These are phyloP conservation scores for Piromyces finnis DNA, from an alignment of 192 early-diverging fungal genomes.

Conservation along the genomic window DNA sequence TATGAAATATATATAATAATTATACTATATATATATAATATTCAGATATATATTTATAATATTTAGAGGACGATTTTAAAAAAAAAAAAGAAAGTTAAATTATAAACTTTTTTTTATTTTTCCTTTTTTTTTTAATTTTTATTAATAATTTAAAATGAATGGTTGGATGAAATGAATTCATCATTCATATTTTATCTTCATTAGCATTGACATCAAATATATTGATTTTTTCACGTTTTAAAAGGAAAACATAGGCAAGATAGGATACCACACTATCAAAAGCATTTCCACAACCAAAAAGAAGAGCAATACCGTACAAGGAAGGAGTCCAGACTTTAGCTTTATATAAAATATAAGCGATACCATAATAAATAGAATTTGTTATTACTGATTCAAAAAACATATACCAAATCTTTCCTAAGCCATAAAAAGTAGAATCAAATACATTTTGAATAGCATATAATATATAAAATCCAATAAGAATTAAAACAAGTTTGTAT, in stretches of 20 bases:
- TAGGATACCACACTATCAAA: background rate
- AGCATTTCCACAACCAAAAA: background rate
- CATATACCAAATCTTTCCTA: background rate
- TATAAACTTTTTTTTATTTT: too few species aligned
- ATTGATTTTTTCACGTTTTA: background rate
- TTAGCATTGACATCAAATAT: background rate
- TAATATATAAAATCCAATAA: background rate
- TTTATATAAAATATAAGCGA: background rate
- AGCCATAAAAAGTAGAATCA: background rate
- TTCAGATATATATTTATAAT: too few species aligned
- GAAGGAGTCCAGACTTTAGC: background rate
- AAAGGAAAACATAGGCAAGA: background rate
- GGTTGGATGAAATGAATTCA: too few species aligned
- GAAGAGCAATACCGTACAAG: background rate
- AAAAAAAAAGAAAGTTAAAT: too few species aligned
- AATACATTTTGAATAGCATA: background rate
- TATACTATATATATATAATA: too few species aligned
- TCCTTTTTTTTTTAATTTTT: too few species aligned
- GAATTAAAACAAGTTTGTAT: background rate
- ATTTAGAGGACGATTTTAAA: too few species aligned
- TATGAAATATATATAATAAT: too few species aligned
- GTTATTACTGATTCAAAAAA: background rate
- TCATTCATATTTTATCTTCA: too few species aligned
- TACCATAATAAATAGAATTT: background rate
- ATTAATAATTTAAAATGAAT: too few species aligned